Percentiles rank a stretch among this genome's conserved stretches.
Conservation (phyloP, 495 filamentous ascomycete species). For the Annulohypoxylon bovei region DNA sequence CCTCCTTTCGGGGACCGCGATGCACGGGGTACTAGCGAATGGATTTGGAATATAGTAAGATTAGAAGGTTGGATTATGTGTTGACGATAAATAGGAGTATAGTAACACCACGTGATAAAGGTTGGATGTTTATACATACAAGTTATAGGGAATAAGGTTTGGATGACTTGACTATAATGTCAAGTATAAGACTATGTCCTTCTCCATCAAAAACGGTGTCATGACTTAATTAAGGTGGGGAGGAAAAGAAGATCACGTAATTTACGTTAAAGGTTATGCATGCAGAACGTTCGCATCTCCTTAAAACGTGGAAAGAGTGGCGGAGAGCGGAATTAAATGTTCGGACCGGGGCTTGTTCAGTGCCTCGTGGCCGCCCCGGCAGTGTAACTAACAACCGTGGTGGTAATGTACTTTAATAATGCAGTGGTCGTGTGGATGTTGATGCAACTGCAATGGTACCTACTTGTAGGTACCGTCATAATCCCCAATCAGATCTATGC, state of each 20-base stretch:
- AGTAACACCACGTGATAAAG: conserved; percentile 22
- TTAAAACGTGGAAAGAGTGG: neutral
- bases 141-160: conserved; percentile 1
- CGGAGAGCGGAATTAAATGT: conserved; percentile 15
- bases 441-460: conserved; percentile 35
- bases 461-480: conserved; percentile 23
- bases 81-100: conserved; percentile 2
- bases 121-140: neutral
- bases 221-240: neutral
- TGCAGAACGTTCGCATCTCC: neutral
- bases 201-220: conserved; percentile 5
- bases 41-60: neutral
- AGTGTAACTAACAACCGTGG: conserved; percentile 40
- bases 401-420: conserved; percentile 20
- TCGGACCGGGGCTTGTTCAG: conserved; percentile 23
- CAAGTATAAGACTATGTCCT: neutral
- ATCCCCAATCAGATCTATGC: conserved; percentile 29
- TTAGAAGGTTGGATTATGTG: neutral
- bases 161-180: neutral
- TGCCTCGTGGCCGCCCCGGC: conserved; percentile 44
- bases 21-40: neutral
- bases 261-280: conserved; percentile 10
- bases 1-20: conserved; percentile 9
- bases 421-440: conserved; percentile 35
- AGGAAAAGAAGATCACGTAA: conserved; percentile 1